These are phyloP conservation scores for Fragilaria radians DNA, from an alignment of 108 stramenopile species.

Conservation along the genomic window DNA sequence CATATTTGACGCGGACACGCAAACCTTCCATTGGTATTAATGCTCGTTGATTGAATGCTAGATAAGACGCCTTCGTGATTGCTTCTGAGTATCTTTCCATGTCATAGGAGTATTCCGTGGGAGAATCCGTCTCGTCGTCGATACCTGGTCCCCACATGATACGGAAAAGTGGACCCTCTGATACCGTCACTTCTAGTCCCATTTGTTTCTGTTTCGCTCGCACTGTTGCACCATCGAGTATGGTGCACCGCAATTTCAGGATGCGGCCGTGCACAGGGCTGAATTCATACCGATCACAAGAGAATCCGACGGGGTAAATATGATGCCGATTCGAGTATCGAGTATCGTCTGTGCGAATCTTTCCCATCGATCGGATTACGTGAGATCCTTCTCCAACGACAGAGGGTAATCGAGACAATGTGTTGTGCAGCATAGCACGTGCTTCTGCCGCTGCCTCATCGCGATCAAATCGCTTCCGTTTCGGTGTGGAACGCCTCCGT, in stretches of 20 bases:
- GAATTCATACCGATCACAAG: constrained; percentile 77
- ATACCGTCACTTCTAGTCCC: neutral
- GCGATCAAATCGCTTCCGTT: neutral
- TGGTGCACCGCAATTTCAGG: constrained; percentile 71
- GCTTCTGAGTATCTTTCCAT: constrained; percentile 43
- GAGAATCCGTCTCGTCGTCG: constrained; percentile 45
- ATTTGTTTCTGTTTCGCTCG: constrained; percentile 13
- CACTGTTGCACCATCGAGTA: constrained; percentile 54
- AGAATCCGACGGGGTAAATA: constrained; percentile 74
- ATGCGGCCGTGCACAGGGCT: constrained; percentile 71
- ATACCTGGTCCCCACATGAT: constrained; percentile 81
- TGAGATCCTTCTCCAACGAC: constrained; percentile 34
- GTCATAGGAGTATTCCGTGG: constrained; percentile 48
- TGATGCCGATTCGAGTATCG: constrained; percentile 46
- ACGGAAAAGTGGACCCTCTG: constrained; percentile 71
- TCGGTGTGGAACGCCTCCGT: neutral
- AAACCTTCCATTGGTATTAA: constrained; percentile 50
- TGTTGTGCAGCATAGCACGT: constrained; percentile 31
- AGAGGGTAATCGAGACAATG: constrained; percentile 52
- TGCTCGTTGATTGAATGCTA: neutral
- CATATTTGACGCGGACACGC: constrained; percentile 69
- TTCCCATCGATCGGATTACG: constrained; percentile 65
- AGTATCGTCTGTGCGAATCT: constrained; percentile 17
- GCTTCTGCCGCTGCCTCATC: constrained; percentile 52
- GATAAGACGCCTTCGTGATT: constrained; percentile 10